Base-by-base conservation (phyloP, 2,329 filamentous ascomycete species). In the Microsporum canis region DNA sequence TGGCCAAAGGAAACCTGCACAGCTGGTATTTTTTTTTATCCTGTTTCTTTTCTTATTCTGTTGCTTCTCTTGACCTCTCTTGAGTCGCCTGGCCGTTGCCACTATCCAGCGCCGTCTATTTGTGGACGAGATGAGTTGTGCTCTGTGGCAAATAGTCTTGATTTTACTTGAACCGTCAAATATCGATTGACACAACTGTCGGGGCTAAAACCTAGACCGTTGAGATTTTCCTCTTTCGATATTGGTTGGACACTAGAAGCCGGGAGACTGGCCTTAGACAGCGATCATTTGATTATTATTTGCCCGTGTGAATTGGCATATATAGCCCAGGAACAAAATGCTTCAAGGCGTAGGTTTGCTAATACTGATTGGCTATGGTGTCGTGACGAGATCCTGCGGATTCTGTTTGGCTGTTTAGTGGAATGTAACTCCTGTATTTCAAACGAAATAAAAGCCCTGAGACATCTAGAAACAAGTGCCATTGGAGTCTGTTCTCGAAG, bases 361-460 rank as follows among this genome's bases (percentile, higher is more conserved):
- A 12, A 17, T 55, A 23, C 3, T 36, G 49, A 55, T 55, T 34
- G 49, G 49, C 49, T 34, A 17, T 36, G 31, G 31, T 17, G 31
- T 55, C 49, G 45, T 55, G 31, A 34, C 17, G 31, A 55, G 31
- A 14, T 55, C 49, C 29, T 43, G 39, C 17, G 39, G 3, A 34
- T 55, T 55, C 33, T 55, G 49, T 55, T 55, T 55, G 49, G 49
- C 33, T 55, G 31, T 55, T 55, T 55, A 31, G 33, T 55, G 49
- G 53, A 56, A 36, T 41, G 55, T 57, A 6, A 57, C 34, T 39
- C 39, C 34, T 34, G 49, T 55, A 41, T 23, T 57, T 39, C 36
- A 39, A 57, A 57, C 55, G 39, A 57, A 43, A 57, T n/a, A 57
- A 34, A 27, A 14, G 55, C 38, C 39, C 36, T 57, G 55, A 57